Conservation (phyloP, 2,329 filamentous ascomycete genomes). For the Trichophyton benhamiae region DNA sequence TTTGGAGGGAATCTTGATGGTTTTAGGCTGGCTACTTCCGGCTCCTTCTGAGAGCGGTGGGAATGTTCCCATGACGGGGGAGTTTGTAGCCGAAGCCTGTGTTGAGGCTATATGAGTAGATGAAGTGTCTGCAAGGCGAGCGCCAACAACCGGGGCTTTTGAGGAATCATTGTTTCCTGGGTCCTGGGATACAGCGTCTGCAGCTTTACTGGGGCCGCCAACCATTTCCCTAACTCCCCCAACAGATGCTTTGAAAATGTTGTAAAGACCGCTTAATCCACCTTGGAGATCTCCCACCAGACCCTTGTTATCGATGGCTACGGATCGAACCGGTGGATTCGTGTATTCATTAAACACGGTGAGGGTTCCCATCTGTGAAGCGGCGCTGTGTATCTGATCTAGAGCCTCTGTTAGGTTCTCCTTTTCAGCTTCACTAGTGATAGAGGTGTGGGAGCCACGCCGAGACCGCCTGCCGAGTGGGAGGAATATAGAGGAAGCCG, state of each 20-base stretch:
- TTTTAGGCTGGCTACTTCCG: slow-evolving; percentile 19
- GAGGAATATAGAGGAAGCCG: slow-evolving; percentile 33
- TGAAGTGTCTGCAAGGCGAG: slow-evolving; percentile 15
- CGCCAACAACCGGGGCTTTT: slow-evolving; percentile 10
- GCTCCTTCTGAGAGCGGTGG: slow-evolving; percentile 21
- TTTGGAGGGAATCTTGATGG: slow-evolving; percentile 32
- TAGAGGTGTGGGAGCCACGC: slow-evolving; percentile 40
- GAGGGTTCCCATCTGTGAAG: slow-evolving; percentile 70
- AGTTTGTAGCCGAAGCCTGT: slow-evolving; percentile 28
- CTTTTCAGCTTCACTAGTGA: slow-evolving; percentile 49
- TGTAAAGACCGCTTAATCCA: slow-evolving; percentile 81
- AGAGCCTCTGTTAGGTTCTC: slow-evolving; percentile 65
- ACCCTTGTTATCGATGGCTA: slow-evolving; percentile 54
- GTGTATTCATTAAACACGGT: slow-evolving; percentile 94
- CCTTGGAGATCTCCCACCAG: slow-evolving; percentile 66
- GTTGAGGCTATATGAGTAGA: slow-evolving; percentile 19
- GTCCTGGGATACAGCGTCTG: slow-evolving; percentile 21
- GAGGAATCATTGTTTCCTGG: slow-evolving; percentile 13
- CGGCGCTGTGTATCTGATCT: slow-evolving; percentile 76
- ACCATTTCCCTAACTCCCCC: slow-evolving; percentile 50
- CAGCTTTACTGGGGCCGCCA: slow-evolving; percentile 23
- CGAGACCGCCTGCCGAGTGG: slow-evolving; percentile 30
- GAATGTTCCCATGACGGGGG: slow-evolving; percentile 24
- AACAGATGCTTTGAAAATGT: slow-evolving; percentile 70
- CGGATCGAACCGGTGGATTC: slow-evolving; percentile 46